Conservation (phyloP, 1,139 yeast species). For the Suhomyces anneliseae region DNA sequence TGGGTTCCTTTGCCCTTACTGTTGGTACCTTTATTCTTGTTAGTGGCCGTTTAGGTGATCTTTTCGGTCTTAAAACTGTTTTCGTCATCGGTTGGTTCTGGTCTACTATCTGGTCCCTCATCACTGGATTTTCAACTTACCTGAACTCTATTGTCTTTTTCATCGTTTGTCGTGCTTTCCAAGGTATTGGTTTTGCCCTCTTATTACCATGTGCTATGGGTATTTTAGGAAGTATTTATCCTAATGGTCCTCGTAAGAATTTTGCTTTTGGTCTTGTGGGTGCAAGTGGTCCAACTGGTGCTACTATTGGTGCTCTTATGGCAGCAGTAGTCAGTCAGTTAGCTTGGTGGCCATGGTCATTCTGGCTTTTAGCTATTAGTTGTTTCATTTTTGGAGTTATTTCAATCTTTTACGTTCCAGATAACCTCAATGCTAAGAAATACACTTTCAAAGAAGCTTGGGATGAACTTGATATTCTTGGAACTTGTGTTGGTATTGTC, state of each 20-base stretch:
- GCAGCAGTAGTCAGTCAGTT: slow-evolving; percentile 47
- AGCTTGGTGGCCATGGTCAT: slow-evolving; percentile 55
- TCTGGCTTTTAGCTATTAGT: slow-evolving; percentile 44
- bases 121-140: slow-evolving; percentile 51
- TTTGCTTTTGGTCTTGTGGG: slow-evolving; percentile 52
- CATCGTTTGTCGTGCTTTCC: slow-evolving; percentile 52
- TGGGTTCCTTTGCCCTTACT: slow-evolving; percentile 57
- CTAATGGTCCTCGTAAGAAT: slow-evolving; percentile 49
- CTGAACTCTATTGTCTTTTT: slow-evolving; percentile 45
- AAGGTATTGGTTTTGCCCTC: slow-evolving; percentile 56
- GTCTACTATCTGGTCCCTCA: slow-evolving; percentile 43
- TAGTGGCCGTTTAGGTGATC: slow-evolving; percentile 54
- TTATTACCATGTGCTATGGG: slow-evolving; percentile 56
- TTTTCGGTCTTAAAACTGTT: slow-evolving; percentile 48
- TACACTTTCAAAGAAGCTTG: slow-evolving; percentile 12
- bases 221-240: slow-evolving; percentile 48
- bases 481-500: slow-evolving; percentile 45
- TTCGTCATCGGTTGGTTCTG: slow-evolving; percentile 47
- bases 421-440: slow-evolving; percentile 18
- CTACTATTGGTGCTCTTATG: slow-evolving; percentile 48
- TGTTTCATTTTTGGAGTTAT: slow-evolving; percentile 28
- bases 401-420: slow-evolving; percentile 42
- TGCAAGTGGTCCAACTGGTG: slow-evolving; percentile 58
- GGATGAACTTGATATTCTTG: slow-evolving; percentile 42
- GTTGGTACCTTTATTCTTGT: slow-evolving; percentile 55